Conservation (phyloP, 2,329 filamentous ascomycete species). For the Ramichloridium luteum region DNA sequence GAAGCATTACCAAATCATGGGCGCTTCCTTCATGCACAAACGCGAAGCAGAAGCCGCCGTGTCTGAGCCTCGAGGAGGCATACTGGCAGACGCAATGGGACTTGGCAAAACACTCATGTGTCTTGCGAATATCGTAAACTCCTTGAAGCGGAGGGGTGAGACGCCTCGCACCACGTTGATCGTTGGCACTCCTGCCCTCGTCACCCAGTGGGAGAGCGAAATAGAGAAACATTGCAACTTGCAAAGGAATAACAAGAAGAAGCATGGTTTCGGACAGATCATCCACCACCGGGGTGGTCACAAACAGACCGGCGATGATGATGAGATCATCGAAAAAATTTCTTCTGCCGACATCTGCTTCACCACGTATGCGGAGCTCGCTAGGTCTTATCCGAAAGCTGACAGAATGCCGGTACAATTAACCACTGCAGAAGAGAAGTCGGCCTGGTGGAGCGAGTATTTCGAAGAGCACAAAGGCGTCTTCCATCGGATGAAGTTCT, state of each 20-base stretch:
- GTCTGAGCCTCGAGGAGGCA: constrained; percentile 50
- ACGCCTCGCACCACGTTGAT: constrained; percentile 29
- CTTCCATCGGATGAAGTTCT: constrained; percentile 33
- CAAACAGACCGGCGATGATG: constrained; percentile 5
- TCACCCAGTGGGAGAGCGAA: constrained; percentile 29
- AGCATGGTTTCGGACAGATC: constrained; percentile 13
- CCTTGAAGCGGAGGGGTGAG: constrained; percentile 11
- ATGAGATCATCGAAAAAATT: constrained; percentile 7
- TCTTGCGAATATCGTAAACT: constrained; percentile 35
- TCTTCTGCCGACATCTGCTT: constrained; percentile 21
- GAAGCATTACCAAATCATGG: constrained; percentile 40
- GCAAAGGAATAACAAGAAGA: constrained; percentile 8
- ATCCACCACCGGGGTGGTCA: constrained; percentile 10
- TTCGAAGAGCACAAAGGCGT: constrained; percentile 25
- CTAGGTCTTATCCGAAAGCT: constrained; percentile 31
- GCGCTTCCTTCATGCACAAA: constrained; percentile 42
- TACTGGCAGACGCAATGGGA: constrained; percentile 97
- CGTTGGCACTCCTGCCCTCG: constrained; percentile 28
- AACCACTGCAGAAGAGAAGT: constrained; percentile 28
- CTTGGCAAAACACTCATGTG: constrained; percentile 83
- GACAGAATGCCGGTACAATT: constrained; percentile 26
- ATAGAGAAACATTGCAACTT: constrained; percentile 16
- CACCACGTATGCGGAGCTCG: constrained; percentile 33
- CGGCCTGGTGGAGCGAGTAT: constrained; percentile 26
- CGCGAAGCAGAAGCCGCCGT: constrained; percentile 31